These are phyloP conservation scores for Saccharomycopsis amapae DNA, from an alignment of 805 yeast species.

Conservation along the genomic window DNA sequence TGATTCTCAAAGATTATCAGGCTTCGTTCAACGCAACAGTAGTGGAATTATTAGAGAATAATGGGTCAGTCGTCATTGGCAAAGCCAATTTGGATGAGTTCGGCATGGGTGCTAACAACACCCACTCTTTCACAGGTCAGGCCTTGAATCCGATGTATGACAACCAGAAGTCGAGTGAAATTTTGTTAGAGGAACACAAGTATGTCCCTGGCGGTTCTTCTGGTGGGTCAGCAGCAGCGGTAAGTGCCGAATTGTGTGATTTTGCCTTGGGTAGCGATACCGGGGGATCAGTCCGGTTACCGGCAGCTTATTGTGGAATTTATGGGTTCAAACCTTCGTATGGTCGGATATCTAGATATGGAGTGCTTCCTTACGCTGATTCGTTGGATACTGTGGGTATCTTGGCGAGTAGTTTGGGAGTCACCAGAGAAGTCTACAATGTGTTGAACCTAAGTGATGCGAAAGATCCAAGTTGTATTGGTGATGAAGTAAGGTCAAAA, in stretches of 20 bases:
- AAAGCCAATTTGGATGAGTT: slow-evolving; percentile 94
- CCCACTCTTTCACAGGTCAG: slow-evolving; percentile 50
- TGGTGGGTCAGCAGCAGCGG: slow-evolving; percentile 94
- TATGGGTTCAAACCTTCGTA: slow-evolving; percentile 91
- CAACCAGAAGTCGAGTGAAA: slow-evolving; percentile 14
- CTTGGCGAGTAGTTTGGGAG: slow-evolving; percentile 43
- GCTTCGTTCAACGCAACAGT: slow-evolving; percentile 85
- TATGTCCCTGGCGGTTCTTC: slow-evolving; percentile 84
- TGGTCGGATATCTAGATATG: slow-evolving; percentile 88
- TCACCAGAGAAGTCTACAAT: slow-evolving; percentile 44
- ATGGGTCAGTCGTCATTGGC: slow-evolving; percentile 52
- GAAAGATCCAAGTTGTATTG: slow-evolving; percentile 73
- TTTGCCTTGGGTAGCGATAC: slow-evolving; percentile 92
- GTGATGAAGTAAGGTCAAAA: slow-evolving; percentile 30
- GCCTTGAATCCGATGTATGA: slow-evolving; percentile 46
- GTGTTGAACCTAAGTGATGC: slow-evolving; percentile 55
- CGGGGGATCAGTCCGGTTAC: slow-evolving; percentile 92
- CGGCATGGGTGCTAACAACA: slow-evolving; percentile 87
- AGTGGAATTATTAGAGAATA: slow-evolving; percentile 40
- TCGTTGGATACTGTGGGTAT: slow-evolving; percentile 92
- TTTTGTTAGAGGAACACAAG: slow-evolving; percentile 25
- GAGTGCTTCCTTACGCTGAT: slow-evolving; percentile 89
- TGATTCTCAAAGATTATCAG: slow-evolving; percentile 46
- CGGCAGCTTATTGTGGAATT: slow-evolving; percentile 80
- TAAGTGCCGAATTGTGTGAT: slow-evolving; percentile 61